These are phyloP conservation scores for Helichrysum umbraculigerum DNA, from an alignment of 129 eudicot genomes.

Conservation along the genomic window DNA sequence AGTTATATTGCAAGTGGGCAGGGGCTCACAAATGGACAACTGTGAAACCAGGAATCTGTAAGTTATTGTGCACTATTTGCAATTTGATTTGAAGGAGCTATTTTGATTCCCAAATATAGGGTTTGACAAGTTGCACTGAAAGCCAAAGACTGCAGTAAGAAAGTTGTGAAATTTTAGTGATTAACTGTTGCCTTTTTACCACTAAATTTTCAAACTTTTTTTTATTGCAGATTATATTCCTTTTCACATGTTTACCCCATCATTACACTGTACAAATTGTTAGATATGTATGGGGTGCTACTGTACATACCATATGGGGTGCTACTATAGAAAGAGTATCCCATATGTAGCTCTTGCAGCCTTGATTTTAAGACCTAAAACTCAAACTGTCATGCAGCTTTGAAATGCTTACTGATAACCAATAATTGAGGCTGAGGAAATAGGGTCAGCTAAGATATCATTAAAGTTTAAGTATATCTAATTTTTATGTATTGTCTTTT, in stretches of 20 bases:
- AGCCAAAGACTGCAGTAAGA: slow-evolving; percentile 35
- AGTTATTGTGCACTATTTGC: slow-evolving; percentile 23
- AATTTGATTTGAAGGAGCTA: slow-evolving; percentile 24
- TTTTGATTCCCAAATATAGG: slow-evolving; percentile 28
- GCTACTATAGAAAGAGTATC: too few relatives aligned
- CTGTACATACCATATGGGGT: too few relatives aligned
- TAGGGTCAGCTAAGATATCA: neutral
- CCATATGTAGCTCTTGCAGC: slow-evolving; percentile 27
- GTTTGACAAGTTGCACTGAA: slow-evolving; percentile 37
- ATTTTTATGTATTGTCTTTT: neutral
- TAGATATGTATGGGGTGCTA: too few relatives aligned
- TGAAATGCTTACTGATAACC: slow-evolving; percentile 4
- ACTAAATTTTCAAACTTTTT: neutral
- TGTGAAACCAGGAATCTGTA: slow-evolving; percentile 27
- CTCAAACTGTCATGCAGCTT: slow-evolving; percentile 19
- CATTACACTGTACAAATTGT: slow-evolving; percentile 15
- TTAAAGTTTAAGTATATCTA: neutral
- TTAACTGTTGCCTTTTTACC: slow-evolving; percentile 12
- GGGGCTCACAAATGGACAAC: slow-evolving; percentile 26
- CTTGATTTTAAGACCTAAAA: slow-evolving; percentile 1
- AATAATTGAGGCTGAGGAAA: slow-evolving; percentile 1
- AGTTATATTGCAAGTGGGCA: slow-evolving; percentile 21
- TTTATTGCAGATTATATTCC: slow-evolving; percentile 22
- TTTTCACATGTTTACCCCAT: slow-evolving; percentile 32
- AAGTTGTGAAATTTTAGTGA: slow-evolving; percentile 18